Conservation (phyloP, 106 monocot genomes). For the Apostasia shenzhenica region DNA sequence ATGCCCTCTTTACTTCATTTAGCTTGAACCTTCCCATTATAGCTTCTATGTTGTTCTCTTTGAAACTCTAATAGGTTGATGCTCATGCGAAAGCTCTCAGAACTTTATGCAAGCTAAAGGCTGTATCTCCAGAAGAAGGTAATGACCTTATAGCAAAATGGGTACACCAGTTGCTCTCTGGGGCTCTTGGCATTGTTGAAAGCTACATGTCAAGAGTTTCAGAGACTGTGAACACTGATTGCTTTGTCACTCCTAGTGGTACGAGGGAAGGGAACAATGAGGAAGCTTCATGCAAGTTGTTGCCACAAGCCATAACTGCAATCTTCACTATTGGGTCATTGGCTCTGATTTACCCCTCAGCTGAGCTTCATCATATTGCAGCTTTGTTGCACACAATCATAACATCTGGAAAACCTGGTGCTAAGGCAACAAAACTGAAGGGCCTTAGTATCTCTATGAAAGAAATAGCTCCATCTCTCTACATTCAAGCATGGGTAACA, state of each 20-base stretch:
- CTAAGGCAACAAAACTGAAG: slow-evolving; percentile 25
- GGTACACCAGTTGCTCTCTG: slow-evolving; percentile 53
- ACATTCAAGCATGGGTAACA: slow-evolving; percentile 87
- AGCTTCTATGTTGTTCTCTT: slow-evolving; percentile 2
- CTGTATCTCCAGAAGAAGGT: slow-evolving; percentile 46
- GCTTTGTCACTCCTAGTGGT: slow-evolving; percentile 45
- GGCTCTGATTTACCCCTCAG: slow-evolving; percentile 59
- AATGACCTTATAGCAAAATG: slow-evolving; percentile 64
- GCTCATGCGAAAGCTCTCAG: slow-evolving; percentile 93
- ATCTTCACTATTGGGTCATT: slow-evolving; percentile 84
- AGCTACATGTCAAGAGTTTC: slow-evolving; percentile 45
- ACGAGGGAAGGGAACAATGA: slow-evolving; percentile 38
- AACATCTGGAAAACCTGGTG: slow-evolving; percentile 44
- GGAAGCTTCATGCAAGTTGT: slow-evolving; percentile 13
- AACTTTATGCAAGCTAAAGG: slow-evolving; percentile 83
- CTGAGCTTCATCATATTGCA: slow-evolving; percentile 50
- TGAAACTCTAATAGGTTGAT: slow-evolving; percentile 55
- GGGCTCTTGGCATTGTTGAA: slow-evolving; percentile 52
- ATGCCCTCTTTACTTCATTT: background rate
- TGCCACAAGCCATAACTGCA: slow-evolving; percentile 54
- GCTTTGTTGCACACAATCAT: slow-evolving; percentile 76
- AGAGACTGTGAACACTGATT: slow-evolving; percentile 17
- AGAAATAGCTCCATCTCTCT: slow-evolving; percentile 57
- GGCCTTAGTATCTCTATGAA: slow-evolving; percentile 37
- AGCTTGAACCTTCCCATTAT: background rate